phyloP scores from a whole-genome alignment of 345 rosid genomes.

The Bruguiera sexangula region DNA sequence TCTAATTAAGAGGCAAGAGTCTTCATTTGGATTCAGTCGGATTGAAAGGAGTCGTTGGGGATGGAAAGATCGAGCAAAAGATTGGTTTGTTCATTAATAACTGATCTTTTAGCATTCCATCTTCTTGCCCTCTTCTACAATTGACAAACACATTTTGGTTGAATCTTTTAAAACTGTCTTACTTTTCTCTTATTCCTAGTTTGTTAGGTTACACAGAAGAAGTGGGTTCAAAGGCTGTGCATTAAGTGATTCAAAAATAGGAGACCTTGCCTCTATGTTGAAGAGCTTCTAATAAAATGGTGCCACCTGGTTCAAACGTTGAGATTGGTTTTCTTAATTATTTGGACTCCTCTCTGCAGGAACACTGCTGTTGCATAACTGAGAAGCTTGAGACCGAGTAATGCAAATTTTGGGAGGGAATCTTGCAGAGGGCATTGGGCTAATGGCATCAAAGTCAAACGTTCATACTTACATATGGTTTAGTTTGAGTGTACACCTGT shows the following conservation, averaged over 20 bases:
- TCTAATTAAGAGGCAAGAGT: constrained; percentile 71
- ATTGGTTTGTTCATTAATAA: constrained; percentile 81
- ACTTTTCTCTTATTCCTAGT: constrained; percentile 28
- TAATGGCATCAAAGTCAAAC: too few species aligned
- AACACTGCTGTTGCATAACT: too few species aligned
- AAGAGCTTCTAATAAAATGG: constrained; percentile 71
- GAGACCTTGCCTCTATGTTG: constrained; percentile 71
- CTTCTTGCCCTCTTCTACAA: constrained; percentile 22
- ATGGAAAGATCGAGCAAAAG: constrained; percentile 77
- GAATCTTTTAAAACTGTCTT: background rate
- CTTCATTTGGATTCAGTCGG: constrained; percentile 78
- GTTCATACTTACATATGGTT: too few species aligned
- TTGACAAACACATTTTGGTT: too few species aligned
- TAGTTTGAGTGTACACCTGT: too few species aligned
- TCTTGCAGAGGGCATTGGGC: too few species aligned
- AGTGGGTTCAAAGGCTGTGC: constrained; percentile 61
- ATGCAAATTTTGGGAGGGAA: too few species aligned
- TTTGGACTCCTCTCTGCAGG: background rate
- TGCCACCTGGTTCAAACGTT: constrained; percentile 45
- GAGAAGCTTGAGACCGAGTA: too few species aligned
- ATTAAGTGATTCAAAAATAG: constrained; percentile 75
- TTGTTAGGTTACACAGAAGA: constrained; percentile 76
- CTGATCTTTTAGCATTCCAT: constrained; percentile 75
- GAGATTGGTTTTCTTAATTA: constrained; percentile 10
- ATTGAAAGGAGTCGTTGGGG: constrained; percentile 59